Evolutionary conservation across 1,284 basidiomycete genomes (phyloP).

Genomic region (Leucoagaricus sp.): DNA sequence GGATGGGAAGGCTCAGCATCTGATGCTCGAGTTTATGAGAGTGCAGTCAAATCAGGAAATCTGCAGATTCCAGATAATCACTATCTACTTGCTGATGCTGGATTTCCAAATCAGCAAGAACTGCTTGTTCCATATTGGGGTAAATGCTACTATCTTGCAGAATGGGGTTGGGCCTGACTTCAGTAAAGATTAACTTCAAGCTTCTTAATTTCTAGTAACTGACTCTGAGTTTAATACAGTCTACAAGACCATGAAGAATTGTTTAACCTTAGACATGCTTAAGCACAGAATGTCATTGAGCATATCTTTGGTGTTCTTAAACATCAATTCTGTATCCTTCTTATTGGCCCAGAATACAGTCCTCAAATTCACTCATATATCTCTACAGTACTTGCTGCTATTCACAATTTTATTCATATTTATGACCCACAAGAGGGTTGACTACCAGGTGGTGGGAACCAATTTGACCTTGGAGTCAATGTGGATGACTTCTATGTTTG

Average conservation of each 20-base stretch:
- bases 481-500: no score
- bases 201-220: no score
- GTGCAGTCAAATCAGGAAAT: constrained; percentile 22
- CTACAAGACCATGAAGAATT: constrained; percentile 32
- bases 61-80: constrained; percentile 17
- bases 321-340: constrained; percentile 26
- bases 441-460: no score
- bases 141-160: constrained; percentile 21
- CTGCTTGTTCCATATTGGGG: constrained; percentile 21
- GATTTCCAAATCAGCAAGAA: constrained; percentile 19
- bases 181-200: no score
- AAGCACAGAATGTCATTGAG: constrained; percentile 36
- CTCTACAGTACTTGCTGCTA: constrained; percentile 25
- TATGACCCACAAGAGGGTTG: no score
- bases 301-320: constrained; percentile 43
- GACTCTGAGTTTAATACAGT: background rate
- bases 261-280: constrained; percentile 39
- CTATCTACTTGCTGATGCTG: constrained; percentile 24
- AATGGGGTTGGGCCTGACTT: constrained; percentile 19
- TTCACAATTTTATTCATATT: no score
- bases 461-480: no score
- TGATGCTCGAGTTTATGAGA: constrained; percentile 26
- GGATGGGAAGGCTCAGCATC: constrained; percentile 36
- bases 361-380: constrained; percentile 31
- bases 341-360: constrained; percentile 23